Percentiles rank a stretch among this genome's conserved stretches.
These are phyloP conservation scores for Platanus orientalis DNA, from an alignment of 164 flowering plant species.

Conservation along the genomic window DNA sequence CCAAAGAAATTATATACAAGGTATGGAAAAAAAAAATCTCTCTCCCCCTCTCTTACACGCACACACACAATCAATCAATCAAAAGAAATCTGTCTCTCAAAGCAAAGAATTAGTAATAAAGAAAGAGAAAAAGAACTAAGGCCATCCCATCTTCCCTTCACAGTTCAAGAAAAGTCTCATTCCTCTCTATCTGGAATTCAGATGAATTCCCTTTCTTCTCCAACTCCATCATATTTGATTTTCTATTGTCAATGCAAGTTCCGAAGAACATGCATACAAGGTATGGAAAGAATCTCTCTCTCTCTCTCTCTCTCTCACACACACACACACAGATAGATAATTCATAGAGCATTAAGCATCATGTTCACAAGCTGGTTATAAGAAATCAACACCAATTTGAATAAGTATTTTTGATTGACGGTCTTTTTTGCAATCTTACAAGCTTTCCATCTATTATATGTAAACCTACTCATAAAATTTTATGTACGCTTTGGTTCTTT, in stretches of 20 bases:
- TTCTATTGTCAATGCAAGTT: slow-evolving; percentile 50
- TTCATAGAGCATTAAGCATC: not conserved
- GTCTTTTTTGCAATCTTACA: not conserved
- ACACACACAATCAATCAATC: too few relatives aligned
- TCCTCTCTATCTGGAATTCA: slow-evolving; percentile 6
- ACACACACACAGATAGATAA: not conserved
- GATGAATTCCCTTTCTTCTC: slow-evolving; percentile 15
- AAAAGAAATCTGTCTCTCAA: slow-evolving; percentile 39
- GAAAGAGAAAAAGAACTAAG: slow-evolving; percentile 14
- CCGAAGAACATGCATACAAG: slow-evolving; percentile 40
- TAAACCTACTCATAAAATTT: too few relatives aligned
- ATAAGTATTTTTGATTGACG: not conserved
- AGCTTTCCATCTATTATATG: too few relatives aligned
- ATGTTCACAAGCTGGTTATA: not conserved
- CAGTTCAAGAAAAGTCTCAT: slow-evolving; percentile 14
- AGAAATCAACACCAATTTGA: not conserved
- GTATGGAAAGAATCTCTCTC: slow-evolving; percentile 21
- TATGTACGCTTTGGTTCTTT: too few relatives aligned
- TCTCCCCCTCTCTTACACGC: slow-evolving; percentile 6
- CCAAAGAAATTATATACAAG: slow-evolving; percentile 55
- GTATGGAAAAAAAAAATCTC: slow-evolving; percentile 29
- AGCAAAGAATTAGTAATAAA: slow-evolving; percentile 30
- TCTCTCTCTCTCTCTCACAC: not conserved
- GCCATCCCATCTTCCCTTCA: slow-evolving; percentile 25
- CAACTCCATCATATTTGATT: slow-evolving; percentile 16